Base-by-base conservation (phyloP, 2,329 filamentous ascomycete species). In the Hymenoscyphus infarciens region DNA sequence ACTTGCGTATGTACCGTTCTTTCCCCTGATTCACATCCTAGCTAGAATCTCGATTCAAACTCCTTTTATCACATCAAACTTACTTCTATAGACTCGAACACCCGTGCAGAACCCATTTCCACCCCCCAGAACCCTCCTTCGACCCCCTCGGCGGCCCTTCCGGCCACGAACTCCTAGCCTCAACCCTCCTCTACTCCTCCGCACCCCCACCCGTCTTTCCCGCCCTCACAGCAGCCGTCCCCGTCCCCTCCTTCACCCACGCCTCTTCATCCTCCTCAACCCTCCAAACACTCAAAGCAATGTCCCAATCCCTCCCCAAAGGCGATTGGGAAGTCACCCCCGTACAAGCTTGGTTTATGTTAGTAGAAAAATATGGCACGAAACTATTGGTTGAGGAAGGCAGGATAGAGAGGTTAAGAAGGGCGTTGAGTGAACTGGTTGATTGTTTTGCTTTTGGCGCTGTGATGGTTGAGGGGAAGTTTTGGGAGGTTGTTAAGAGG, bases 331-430 rank as follows among this genome's bases (percentile, higher is more conserved):
- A 73, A 45, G 69, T 73, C 4, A 73, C 71, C 31, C 71, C 71
- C 19, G 71, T 73, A n/a, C 71, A 73, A 58, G 71, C 69, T 6
- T 73, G 71, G 71, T 73, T 73, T 29, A 25, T 66, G 42, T 53
- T 73, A 1, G 61, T 63, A 6, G 62, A 64, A 8, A 58, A 61
- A 16, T 69, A 68, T 60, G 63, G 61, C 59, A 64, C n/a, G 10
- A 15, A 5, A 56, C 67, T 15, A 15, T 15, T 61, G 2, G 45
- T 62, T 6, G n/a, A 54, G 16, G 29, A 31, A 16, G 58, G 39
- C 6, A 45, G 49, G 22, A 19, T 72, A 13, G 67, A 68, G 25
- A 19, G 16, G 3, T 55, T 72, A 54, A 71, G 71, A 62, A 66
- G 45, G n/a, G 63, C 61, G 4, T 45, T 72, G 25, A 61, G 61